Evolutionary conservation across 2,329 filamentous ascomycete genomes (phyloP).

Genomic region (Nigrospora oryzae): DNA sequence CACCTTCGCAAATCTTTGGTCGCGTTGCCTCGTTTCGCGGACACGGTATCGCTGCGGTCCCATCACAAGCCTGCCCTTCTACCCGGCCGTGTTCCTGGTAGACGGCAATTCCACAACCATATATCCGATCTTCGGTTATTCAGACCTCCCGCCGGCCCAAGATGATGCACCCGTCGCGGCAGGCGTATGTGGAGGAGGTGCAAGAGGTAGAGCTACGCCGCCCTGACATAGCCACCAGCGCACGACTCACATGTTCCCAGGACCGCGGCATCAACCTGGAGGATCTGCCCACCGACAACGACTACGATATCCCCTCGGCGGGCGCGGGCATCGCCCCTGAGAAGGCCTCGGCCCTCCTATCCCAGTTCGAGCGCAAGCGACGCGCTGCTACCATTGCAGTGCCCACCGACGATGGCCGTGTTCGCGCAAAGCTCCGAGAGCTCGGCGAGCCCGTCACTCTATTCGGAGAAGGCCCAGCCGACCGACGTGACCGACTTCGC

Average conservation of each 20-base stretch:
- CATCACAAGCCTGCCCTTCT: no score
- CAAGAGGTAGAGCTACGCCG: conserved; percentile 48
- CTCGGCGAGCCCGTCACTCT: conserved; percentile 90
- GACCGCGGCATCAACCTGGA: conserved; percentile 21
- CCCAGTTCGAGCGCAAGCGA: conserved; percentile 86
- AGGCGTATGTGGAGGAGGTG: conserved; percentile 88
- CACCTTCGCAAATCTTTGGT: no score
- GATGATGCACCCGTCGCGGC: conserved; percentile 79
- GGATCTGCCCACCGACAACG: conserved; percentile 58
- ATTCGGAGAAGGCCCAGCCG: conserved; percentile 82
- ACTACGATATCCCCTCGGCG: conserved; percentile 70
- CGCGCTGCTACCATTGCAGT: conserved; percentile 83
- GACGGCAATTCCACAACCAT: no score
- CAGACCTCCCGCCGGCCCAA: conserved; percentile 13
- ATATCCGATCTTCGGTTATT: no score
- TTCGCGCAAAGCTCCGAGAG: conserved; percentile 72
- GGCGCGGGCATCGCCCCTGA: conserved; percentile 63
- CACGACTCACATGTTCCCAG: conserved; percentile 21
- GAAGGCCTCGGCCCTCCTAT: conserved; percentile 76
- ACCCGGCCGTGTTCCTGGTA: no score
- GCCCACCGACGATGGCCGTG: conserved; percentile 84
- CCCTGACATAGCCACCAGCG: conserved; percentile 1
- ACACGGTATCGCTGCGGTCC: no score
- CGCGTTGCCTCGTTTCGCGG: no score
- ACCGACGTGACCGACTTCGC: conserved; percentile 78